These are phyloP conservation scores for Hypoxylon cercidicola DNA, from an alignment of 495 filamentous ascomycete species.

Conservation along the genomic window DNA sequence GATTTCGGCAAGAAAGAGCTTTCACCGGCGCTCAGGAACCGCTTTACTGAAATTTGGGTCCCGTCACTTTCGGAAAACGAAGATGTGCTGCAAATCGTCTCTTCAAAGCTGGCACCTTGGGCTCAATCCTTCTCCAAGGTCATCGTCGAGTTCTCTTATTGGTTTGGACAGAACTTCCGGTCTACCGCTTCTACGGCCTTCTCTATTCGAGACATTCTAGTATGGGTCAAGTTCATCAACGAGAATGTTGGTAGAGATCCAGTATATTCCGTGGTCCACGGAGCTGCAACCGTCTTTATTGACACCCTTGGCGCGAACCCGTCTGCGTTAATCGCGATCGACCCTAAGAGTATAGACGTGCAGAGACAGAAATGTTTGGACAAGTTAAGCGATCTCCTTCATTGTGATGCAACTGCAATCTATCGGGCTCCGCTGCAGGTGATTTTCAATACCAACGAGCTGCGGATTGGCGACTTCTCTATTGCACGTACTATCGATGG, in stretches of 20 bases:
- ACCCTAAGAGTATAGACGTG: slow-evolving; percentile 62
- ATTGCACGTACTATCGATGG: slow-evolving; percentile 63
- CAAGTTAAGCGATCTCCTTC: slow-evolving; percentile 73
- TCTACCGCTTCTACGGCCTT: slow-evolving; percentile 75
- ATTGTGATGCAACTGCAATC: slow-evolving; percentile 66
- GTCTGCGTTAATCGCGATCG: slow-evolving; percentile 79
- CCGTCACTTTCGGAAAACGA: slow-evolving; percentile 81
- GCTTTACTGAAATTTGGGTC: slow-evolving; percentile 99
- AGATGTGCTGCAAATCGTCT: slow-evolving; percentile 88
- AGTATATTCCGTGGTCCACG: slow-evolving; percentile 70
- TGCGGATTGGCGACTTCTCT: slow-evolving; percentile 78
- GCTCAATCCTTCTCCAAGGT: slow-evolving; percentile 63
- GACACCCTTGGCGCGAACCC: slow-evolving; percentile 96
- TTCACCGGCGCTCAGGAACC: slow-evolving; percentile 92
- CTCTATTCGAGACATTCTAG: slow-evolving; percentile 88
- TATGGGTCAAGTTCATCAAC: slow-evolving; percentile 96
- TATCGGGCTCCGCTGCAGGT: slow-evolving; percentile 67
- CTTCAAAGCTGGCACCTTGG: slow-evolving; percentile 69
- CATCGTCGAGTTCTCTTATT: slow-evolving; percentile 88
- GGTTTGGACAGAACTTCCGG: slow-evolving; percentile 86
- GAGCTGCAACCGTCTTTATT: slow-evolving; percentile 94
- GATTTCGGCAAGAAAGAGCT: slow-evolving; percentile 98
- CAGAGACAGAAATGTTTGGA: slow-evolving; percentile 78
- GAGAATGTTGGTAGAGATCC: slow-evolving; percentile 57
- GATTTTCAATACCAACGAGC: slow-evolving; percentile 54